phyloP scores from a whole-genome alignment of 805 yeast species.

The Wickerhamiella dianesei region DNA sequence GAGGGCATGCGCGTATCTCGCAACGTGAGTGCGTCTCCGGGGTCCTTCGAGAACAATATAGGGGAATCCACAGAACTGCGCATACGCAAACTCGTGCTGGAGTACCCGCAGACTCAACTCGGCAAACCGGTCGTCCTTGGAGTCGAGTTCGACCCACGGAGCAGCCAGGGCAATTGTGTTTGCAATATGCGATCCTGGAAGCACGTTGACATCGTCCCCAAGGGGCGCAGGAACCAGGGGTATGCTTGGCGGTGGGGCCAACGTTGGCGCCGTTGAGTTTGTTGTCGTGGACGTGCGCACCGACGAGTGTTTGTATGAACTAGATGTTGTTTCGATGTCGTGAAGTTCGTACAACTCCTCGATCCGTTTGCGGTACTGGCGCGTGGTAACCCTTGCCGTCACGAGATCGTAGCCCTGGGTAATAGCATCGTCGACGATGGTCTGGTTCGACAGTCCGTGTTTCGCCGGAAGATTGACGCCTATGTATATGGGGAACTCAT shows the following conservation, averaged over 20 bases:
- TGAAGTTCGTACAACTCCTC: slow-evolving; percentile 14
- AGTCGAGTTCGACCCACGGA: slow-evolving; percentile 59
- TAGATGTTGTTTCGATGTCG: background rate
- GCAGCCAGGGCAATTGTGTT: slow-evolving; percentile 44
- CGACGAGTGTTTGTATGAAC: background rate
- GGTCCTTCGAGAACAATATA: slow-evolving; percentile 54
- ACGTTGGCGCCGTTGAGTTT: background rate
- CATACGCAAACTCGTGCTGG: slow-evolving; percentile 44
- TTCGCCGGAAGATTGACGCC: slow-evolving; percentile 26
- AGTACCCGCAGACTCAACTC: slow-evolving; percentile 45
- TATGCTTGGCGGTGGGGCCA: background rate
- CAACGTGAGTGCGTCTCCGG: slow-evolving; percentile 38
- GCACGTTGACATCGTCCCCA: slow-evolving; percentile 31
- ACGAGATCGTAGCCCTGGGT: slow-evolving; percentile 39
- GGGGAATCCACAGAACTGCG: slow-evolving; percentile 43
- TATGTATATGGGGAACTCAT: slow-evolving; percentile 18
- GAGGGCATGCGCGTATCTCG: slow-evolving; percentile 35
- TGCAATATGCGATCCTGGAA: slow-evolving; percentile 31
- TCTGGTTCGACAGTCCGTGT: slow-evolving; percentile 20
- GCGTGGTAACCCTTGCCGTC: slow-evolving; percentile 42
- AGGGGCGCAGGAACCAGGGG: slow-evolving; percentile 21
- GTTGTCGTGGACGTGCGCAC: background rate
- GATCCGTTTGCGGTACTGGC: slow-evolving; percentile 22
- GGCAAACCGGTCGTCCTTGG: slow-evolving; percentile 35
- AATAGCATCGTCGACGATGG: slow-evolving; percentile 22